Percentiles rank a stretch among this genome's conserved stretches.
These are phyloP conservation scores for Aspergillus sp. DNA, from an alignment of 2,329 filamentous ascomycete genomes.

Conservation along the genomic window DNA sequence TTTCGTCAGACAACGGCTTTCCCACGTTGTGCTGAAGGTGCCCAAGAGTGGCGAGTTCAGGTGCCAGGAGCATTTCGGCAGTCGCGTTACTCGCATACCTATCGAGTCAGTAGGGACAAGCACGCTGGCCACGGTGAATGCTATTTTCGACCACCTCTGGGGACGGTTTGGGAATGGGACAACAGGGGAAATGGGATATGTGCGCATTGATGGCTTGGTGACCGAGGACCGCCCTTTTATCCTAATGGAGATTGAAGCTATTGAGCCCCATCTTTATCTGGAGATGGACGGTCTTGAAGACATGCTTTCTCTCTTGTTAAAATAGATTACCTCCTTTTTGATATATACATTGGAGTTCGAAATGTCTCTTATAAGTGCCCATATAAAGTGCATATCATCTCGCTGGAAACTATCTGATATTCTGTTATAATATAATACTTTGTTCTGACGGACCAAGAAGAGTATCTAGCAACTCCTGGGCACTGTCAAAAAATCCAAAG, in stretches of 20 bases:
- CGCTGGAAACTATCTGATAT: no score
- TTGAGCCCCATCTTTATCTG: neutral
- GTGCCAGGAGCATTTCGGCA: neutral
- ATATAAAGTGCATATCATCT: no score
- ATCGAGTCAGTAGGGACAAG: neutral
- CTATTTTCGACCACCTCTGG: neutral
- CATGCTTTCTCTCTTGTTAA: neutral
- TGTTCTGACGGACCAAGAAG: no score
- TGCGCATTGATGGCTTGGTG: conserved; percentile 2
- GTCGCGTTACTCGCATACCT: neutral
- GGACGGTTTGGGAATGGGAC: neutral
- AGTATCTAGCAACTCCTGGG: no score
- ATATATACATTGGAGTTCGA: neutral
- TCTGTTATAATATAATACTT: no score
- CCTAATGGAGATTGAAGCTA: conserved; percentile 4
- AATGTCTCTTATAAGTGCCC: no score
- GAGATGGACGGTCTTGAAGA: neutral
- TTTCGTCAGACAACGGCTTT: neutral
- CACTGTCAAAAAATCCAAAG: no score
- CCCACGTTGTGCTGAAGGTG: neutral
- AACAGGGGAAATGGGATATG: neutral
- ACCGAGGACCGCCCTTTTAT: neutral
- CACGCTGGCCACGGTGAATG: neutral
- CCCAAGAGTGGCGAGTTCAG: neutral
- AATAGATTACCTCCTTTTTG: neutral